Conservation (phyloP, 2,329 filamentous ascomycete genomes). For the Neonectria neomacrospora region DNA sequence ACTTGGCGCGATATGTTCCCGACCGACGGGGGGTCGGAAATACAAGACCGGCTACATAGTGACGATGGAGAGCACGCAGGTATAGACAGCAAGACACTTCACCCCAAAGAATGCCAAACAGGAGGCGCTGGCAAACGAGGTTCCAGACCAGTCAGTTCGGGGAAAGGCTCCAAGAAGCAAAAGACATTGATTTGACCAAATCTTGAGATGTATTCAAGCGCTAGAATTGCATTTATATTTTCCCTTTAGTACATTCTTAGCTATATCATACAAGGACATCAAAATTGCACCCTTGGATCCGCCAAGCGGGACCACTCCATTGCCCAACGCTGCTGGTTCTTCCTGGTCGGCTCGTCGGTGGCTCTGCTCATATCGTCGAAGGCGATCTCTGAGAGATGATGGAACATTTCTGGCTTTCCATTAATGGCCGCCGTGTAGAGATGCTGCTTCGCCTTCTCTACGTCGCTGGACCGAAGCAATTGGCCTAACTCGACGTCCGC, state of each 20-base stretch:
- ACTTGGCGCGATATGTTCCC: constrained; percentile 62
- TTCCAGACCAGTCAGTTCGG: constrained; percentile 27
- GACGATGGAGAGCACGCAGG: constrained; percentile 50
- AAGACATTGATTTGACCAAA: constrained; percentile 26
- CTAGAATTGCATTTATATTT: neutral
- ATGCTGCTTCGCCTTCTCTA: constrained; percentile 39
- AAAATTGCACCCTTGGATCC: constrained; percentile 39
- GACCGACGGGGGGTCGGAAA: constrained; percentile 49
- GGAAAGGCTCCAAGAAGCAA: constrained; percentile 43
- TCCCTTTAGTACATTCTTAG: constrained; percentile 1
- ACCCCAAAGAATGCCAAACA: constrained; percentile 11
- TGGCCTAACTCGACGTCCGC: constrained; percentile 45
- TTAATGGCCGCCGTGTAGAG: constrained; percentile 43
- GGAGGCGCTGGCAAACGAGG: constrained; percentile 38
- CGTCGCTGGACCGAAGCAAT: constrained; percentile 37
- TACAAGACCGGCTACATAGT: constrained; percentile 52
- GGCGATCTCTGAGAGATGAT: constrained; percentile 45
- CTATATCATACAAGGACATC: constrained; percentile 8
- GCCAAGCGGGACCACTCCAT: constrained; percentile 50
- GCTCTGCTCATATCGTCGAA: constrained; percentile 38
- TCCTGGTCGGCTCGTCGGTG: constrained; percentile 24
- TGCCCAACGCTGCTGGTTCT: constrained; percentile 46
- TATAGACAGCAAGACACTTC: constrained; percentile 38
- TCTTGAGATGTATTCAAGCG: neutral
- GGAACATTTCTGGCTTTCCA: constrained; percentile 43